Conservation (phyloP, 768 basidiomycete genomes). For the Pulveroboletus sp. region DNA sequence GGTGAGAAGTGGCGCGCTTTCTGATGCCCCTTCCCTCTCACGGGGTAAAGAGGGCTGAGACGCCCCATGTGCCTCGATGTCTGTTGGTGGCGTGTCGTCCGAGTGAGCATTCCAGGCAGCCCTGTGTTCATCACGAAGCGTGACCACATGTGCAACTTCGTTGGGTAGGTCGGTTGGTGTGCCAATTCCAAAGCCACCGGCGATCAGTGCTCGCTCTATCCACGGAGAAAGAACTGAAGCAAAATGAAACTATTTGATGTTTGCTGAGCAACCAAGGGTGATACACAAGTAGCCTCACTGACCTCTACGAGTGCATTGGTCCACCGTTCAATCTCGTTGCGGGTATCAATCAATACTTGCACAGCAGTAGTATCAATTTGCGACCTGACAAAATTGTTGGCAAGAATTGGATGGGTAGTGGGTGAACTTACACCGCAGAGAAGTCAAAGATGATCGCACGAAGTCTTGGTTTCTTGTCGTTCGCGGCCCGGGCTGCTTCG, state of each 20-base stretch:
- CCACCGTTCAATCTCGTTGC: conserved; percentile 87
- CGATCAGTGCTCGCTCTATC: conserved; percentile 85
- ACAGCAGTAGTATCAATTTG: conserved; percentile 92
- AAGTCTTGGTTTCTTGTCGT: conserved; percentile 62
- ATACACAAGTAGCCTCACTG: conserved; percentile 10
- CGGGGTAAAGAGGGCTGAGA: conserved; percentile 6
- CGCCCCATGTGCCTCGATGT: conserved; percentile 34
- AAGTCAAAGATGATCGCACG: conserved; percentile 93
- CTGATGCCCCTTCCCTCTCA: not conserved
- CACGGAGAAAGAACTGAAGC: conserved; percentile 89
- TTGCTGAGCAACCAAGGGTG: not conserved
- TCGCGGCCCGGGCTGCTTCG: conserved; percentile 44
- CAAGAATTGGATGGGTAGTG: not conserved
- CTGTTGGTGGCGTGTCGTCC: conserved; percentile 13
- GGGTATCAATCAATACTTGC: conserved; percentile 88
- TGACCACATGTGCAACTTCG: conserved; percentile 80
- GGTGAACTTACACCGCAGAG: conserved; percentile 57
- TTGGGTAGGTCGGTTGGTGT: conserved; percentile 37
- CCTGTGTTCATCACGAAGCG: conserved; percentile 47
- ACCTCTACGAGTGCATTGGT: conserved; percentile 74
- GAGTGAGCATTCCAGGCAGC: conserved; percentile 16
- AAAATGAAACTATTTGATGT: conserved; percentile 79
- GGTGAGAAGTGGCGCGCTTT: conserved; percentile 38
- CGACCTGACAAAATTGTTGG: conserved; percentile 42
- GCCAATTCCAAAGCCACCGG: conserved; percentile 90